Conservation (phyloP, 192 early-diverging fungal species). For the Diversispora epigaea region DNA sequence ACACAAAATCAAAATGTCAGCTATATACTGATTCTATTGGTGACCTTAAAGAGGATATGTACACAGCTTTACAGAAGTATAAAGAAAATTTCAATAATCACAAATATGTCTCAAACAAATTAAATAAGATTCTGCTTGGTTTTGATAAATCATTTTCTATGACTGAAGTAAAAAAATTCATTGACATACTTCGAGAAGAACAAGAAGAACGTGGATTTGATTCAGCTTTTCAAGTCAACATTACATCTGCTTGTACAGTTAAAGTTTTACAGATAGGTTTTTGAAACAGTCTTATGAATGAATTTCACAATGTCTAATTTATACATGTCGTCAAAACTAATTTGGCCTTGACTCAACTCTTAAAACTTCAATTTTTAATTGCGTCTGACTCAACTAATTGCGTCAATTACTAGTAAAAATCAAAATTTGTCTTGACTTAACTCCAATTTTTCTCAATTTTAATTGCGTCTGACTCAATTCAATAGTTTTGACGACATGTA, state of each 20-base stretch:
- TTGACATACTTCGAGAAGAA: conserved; percentile 27
- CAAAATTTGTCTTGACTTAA: no score
- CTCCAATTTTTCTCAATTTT: no score
- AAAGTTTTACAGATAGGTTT: conserved; percentile 28
- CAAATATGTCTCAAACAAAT: conserved; percentile 15
- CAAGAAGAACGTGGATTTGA: conserved; percentile 21
- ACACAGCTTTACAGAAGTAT: conserved; percentile 8
- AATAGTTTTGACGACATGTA: no score
- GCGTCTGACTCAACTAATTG: no score
- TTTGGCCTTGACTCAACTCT: no score
- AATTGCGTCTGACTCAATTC: no score
- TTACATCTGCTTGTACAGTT: conserved; percentile 25
- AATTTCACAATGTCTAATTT: conserved; percentile 19
- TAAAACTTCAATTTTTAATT: no score
- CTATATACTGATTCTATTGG: conserved; percentile 26
- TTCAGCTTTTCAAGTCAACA: conserved; percentile 18
- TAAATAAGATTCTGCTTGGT: conserved; percentile 22
- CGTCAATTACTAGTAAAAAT: no score
- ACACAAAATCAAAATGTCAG: conserved; percentile 28
- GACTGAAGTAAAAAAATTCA: conserved; percentile 11
- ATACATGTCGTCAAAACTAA: no score
- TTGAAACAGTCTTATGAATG: neutral
- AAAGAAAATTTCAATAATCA: neutral
- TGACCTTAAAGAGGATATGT: conserved; percentile 28
- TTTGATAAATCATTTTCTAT: conserved; percentile 30